Percentiles rank a stretch among this genome's conserved stretches.
Conservation (phyloP, 2,329 filamentous ascomycete genomes). For the Aquanectria penicillioides region DNA sequence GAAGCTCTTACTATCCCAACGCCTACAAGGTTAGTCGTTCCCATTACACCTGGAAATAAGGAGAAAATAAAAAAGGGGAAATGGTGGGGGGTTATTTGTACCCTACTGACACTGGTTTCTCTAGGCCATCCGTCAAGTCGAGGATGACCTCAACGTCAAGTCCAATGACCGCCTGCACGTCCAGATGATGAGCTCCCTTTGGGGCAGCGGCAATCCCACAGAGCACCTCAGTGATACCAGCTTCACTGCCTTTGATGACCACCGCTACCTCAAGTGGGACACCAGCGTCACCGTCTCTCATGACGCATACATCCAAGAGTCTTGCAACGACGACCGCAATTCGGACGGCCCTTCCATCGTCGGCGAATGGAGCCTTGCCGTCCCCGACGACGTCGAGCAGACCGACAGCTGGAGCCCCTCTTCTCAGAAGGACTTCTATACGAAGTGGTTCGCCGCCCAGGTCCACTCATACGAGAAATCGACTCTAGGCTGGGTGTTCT, state of each 20-base stretch:
- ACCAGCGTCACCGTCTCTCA: slow-evolving; percentile 43
- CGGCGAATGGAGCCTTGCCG: slow-evolving; percentile 66
- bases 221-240: slow-evolving; percentile 53
- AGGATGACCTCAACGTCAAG: slow-evolving; percentile 53
- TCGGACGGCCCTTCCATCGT: slow-evolving; percentile 57
- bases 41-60: too few species aligned
- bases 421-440: slow-evolving; percentile 36
- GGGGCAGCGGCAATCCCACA: slow-evolving; percentile 66
- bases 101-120: background rate
- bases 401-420: slow-evolving; percentile 44
- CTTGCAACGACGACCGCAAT: slow-evolving; percentile 59
- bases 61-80: too few species aligned
- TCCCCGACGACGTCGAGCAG: slow-evolving; percentile 59
- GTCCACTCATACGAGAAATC: slow-evolving; percentile 35
- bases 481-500: slow-evolving; percentile 39
- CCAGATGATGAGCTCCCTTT: slow-evolving; percentile 58
- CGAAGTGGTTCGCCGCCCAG: slow-evolving; percentile 40
- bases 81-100: too few species aligned
- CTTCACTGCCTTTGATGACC: slow-evolving; percentile 65
- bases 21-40: slow-evolving; percentile 27
- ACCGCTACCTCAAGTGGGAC: slow-evolving; percentile 68
- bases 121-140: slow-evolving; percentile 57
- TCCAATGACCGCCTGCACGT: slow-evolving; percentile 61
- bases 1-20: slow-evolving; percentile 33
- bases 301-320: slow-evolving; percentile 57